Percentiles rank a stretch among this genome's conserved stretches.
These are phyloP conservation scores for Mycocalia duriaeana DNA, from an alignment of 1,284 basidiomycete genomes.

Conservation along the genomic window DNA sequence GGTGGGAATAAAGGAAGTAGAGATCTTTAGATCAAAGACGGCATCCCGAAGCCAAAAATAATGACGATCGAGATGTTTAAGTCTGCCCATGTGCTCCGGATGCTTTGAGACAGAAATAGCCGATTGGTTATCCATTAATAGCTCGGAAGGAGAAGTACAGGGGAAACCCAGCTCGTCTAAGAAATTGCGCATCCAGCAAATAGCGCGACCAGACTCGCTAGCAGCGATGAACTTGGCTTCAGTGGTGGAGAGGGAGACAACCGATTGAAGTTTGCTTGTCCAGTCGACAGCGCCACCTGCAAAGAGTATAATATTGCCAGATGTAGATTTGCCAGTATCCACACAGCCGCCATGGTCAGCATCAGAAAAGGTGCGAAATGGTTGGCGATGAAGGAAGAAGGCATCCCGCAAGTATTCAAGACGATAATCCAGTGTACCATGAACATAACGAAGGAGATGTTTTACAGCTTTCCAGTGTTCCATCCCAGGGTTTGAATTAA, in stretches of 20 bases:
- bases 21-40: too few relatives aligned
- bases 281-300: constrained; percentile 9
- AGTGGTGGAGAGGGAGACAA: constrained; percentile 7
- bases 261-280: constrained; percentile 7
- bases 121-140: constrained; percentile 9
- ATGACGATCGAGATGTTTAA: constrained; percentile 3
- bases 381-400: too few relatives aligned
- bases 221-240: too few relatives aligned
- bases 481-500: constrained; percentile 7
- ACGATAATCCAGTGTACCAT: constrained; percentile 5
- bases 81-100: constrained; percentile 4
- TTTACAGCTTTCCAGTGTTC: constrained; percentile 20
- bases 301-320: constrained; percentile 7
- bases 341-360: constrained; percentile 1
- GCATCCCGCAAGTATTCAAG: background rate
- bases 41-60: too few relatives aligned
- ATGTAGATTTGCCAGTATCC: constrained; percentile 3
- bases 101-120: constrained; percentile 11
- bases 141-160: background rate
- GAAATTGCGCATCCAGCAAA: constrained; percentile 10
- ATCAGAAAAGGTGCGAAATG: constrained; percentile 4
- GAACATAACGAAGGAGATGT: constrained; percentile 9
- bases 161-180: constrained; percentile 8
- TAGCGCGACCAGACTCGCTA: constrained; percentile 11
- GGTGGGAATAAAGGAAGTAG: too few relatives aligned